A percentile compares a stretch with the other conserved stretches of the same genome.
Conservation (phyloP, 164 flowering plant species). For the Kingdonia uniflora region DNA sequence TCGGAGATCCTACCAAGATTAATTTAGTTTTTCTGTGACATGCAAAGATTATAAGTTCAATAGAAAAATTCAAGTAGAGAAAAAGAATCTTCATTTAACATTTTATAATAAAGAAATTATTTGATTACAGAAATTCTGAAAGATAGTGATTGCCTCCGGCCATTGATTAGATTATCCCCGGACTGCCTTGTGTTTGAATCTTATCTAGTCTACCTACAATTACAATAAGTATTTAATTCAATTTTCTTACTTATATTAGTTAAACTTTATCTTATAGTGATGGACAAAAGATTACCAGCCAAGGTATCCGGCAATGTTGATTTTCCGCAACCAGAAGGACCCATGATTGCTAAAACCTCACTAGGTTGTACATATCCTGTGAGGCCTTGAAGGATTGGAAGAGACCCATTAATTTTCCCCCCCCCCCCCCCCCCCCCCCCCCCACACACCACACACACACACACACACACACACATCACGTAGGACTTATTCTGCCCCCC, state of each 20-base stretch:
- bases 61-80: too few species aligned
- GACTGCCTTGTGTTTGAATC: slow-evolving; percentile 31
- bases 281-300: slow-evolving; percentile 19
- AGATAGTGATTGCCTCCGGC: slow-evolving; percentile 41
- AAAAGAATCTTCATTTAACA: too few species aligned
- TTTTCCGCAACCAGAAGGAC: slow-evolving; percentile 52
- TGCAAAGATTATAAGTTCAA: too few species aligned
- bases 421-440: too few species aligned
- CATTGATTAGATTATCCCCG: slow-evolving; percentile 54
- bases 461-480: too few species aligned
- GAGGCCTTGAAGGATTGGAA: slow-evolving; percentile 24
- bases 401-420: slow-evolving; percentile 10
- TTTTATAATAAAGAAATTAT: not conserved
- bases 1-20: too few species aligned
- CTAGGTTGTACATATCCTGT: slow-evolving; percentile 39
- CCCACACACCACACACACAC: too few species aligned
- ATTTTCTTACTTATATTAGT: too few species aligned
- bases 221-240: not conserved
- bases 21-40: too few species aligned
- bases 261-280: too few species aligned
- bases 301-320: slow-evolving; percentile 42
- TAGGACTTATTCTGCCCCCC: too few species aligned
- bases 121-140: slow-evolving; percentile 49
- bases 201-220: slow-evolving; percentile 48
- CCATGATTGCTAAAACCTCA: slow-evolving; percentile 41